Evolutionary conservation across 495 filamentous ascomycete genomes (phyloP).

Genomic region (Penicillium simplicissimum): DNA sequence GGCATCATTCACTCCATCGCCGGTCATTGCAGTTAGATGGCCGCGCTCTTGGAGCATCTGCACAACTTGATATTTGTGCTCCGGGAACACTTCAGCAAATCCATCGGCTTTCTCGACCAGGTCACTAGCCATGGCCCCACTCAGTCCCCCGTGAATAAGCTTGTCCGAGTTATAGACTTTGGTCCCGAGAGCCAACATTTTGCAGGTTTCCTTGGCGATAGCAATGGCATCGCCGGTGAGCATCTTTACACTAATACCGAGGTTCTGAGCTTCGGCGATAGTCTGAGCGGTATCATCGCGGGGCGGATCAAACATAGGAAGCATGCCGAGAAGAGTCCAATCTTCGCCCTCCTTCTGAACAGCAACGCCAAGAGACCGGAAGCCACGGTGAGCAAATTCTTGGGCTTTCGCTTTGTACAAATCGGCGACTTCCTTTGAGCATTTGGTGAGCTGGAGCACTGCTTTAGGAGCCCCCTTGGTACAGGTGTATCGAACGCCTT

Average conservation of each 20-base stretch:
- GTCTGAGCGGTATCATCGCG: slow-evolving; percentile 76
- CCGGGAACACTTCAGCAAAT: slow-evolving; percentile 88
- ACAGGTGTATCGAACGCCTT: slow-evolving; percentile 64
- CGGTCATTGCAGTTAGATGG: slow-evolving; percentile 96
- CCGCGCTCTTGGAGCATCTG: slow-evolving; percentile 96
- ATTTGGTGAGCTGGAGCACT: slow-evolving; percentile 63
- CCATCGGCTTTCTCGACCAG: slow-evolving; percentile 72
- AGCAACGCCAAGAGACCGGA: slow-evolving; percentile 73
- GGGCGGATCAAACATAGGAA: slow-evolving; percentile 75
- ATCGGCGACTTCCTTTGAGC: slow-evolving; percentile 58
- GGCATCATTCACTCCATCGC: slow-evolving; percentile 97
- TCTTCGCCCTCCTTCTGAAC: slow-evolving; percentile 61
- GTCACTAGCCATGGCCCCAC: slow-evolving; percentile 68
- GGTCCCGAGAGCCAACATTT: slow-evolving; percentile 72
- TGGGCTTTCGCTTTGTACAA: slow-evolving; percentile 65
- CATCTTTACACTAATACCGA: slow-evolving; percentile 76
- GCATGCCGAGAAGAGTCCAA: slow-evolving; percentile 68
- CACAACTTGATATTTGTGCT: slow-evolving; percentile 98
- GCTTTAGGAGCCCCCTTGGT: slow-evolving; percentile 75
- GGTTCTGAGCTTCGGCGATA: slow-evolving; percentile 68
- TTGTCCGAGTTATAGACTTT: slow-evolving; percentile 75
- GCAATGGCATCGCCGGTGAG: slow-evolving; percentile 74
- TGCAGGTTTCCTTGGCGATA: slow-evolving; percentile 76
- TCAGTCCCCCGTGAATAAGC: slow-evolving; percentile 68
- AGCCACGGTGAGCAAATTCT: slow-evolving; percentile 72